Base-by-base conservation (phyloP, 129 eudicot species). In the Rutidosis leptorrhynchoides region DNA sequence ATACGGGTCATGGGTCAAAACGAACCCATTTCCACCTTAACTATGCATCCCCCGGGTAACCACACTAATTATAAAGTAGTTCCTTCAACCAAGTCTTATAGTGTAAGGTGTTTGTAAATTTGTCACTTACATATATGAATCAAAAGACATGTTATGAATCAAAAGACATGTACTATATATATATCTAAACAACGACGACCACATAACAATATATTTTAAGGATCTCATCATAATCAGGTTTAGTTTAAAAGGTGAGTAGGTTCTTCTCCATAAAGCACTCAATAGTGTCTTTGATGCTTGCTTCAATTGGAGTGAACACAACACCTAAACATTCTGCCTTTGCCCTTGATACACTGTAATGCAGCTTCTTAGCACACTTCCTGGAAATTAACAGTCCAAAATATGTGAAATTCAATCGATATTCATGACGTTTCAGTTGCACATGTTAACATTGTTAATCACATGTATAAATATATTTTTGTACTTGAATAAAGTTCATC, bases 261-360 rank as follows among this genome's bases (percentile, higher is more conserved):
- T 51, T 68, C 74, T 75, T 83, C 68, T 72, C 72, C 62, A 51
- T 75, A 26, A 83, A 29, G 83, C 73, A 66, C 49, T 83, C 82
- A 51, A 83, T 30, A 11, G 79, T 79, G 52, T 83, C 84, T 64
- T 67, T 83, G 53, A 83, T 71, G 67, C 59, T 72, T 12, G 71
- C 77, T 68, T 79, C 75, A 7, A 58, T 6, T 21, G 81, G 81
- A 59, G 73, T 83, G 64, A 70, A 79, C 8, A 29, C 27, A n/a
- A 83, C 55, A 7, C 87, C 87, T 49, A 83, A 35, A 53, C 25
- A 42, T 72, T 75, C 69, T 1, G 68, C 84, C 54, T 32, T 79
- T 54, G 55, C 73, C 61, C 61, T 75, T 9, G 84, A 83, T 33
- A 83, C 77, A 32, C 33, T 16, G 49, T 62, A 83, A 24, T 30